Percentiles rank a stretch among this genome's conserved stretches.
Evolutionary conservation across 208 protist species (phyloP).

Genomic region (Acanthamoeba divionensis): DNA sequence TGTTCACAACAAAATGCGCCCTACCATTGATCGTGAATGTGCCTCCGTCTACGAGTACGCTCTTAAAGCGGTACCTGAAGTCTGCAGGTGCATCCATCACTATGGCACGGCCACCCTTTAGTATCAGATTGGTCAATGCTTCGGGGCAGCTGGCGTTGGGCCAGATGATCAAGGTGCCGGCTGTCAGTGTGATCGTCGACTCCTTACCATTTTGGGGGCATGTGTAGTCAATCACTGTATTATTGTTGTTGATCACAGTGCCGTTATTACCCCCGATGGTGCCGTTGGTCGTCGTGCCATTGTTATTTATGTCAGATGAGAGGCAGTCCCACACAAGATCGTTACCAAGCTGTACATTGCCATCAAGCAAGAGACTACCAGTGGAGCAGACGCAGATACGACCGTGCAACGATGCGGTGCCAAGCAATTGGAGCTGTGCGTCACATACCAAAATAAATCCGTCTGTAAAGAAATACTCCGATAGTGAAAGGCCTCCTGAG

Average conservation of each 20-base stretch:
- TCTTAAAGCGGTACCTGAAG: constrained; percentile 49
- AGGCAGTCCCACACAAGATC: too few relatives aligned
- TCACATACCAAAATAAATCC: constrained; percentile 32
- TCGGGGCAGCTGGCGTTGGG: constrained; percentile 29
- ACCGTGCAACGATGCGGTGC: not conserved
- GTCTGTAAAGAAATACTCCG: not conserved
- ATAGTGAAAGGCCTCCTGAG: not conserved
- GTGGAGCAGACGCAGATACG: not conserved
- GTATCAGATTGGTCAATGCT: not conserved
- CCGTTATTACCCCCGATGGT: too few relatives aligned
- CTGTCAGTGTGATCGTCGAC: not conserved
- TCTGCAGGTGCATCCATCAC: not conserved
- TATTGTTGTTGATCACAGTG: not conserved
- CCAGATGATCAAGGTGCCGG: constrained; percentile 50
- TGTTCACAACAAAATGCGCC: constrained; percentile 28
- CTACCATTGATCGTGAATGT: not conserved
- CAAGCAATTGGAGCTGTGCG: not conserved
- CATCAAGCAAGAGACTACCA: not conserved
- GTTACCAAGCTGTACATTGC: not conserved
- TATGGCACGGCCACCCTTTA: constrained; percentile 3
- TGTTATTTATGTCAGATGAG: too few relatives aligned
- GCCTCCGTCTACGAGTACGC: too few relatives aligned
- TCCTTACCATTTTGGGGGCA: constrained; percentile 33
- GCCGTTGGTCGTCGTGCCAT: too few relatives aligned
- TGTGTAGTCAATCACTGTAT: not conserved